Evolutionary conservation across 495 filamentous ascomycete species (phyloP), one percentile per base, ranked within the genome.

Genomic region (Penicillium odoratum): DNA sequence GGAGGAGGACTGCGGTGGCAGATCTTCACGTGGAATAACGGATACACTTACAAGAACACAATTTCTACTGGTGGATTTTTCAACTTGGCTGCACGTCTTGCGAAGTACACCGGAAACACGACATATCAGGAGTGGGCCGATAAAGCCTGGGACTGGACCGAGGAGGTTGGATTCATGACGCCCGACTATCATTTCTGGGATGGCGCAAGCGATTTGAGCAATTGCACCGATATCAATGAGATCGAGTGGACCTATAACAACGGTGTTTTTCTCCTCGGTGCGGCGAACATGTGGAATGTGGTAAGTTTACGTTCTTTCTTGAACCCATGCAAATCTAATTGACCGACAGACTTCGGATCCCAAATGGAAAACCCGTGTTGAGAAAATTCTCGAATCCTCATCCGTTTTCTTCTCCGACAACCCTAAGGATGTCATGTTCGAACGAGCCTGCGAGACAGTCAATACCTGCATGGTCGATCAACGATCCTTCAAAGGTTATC

Each of bases 401-500:
- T 65, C 76, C n/a, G 67, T 80, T 2, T 78, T 82, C 58, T 88
- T 90, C 62, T 28, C 53, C 1, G 48, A 71, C 0, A 54, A 69
- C 18, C 71, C 81, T 3, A 65, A 67, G 26, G 70, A 81, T 25
- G 77, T 88, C 45, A 87, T 90, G 73, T 85, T 76, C 52, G 90
- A 93, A 67, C 74, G 82, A n/a, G 79, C 83, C 31, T 88, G 85
- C 58, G 85, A 88, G 55, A 70, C 75, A 0, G 71, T 75, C 51
- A 68, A 77, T 45, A 82, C 72, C 7, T 92, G 89, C 74, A 84
- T 88, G 61, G 83, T 84, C 40, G 90, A 94, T 64, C 89, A 92
- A 76, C 81, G 81, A 43, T 89, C 86, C 40, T 96, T 93, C 84
- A 96, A 94, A 73, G 89, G 89, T 34, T 95, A 92, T 74, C 77